Conservation (phyloP, 83 land plant species). For the Picea abies region DNA sequence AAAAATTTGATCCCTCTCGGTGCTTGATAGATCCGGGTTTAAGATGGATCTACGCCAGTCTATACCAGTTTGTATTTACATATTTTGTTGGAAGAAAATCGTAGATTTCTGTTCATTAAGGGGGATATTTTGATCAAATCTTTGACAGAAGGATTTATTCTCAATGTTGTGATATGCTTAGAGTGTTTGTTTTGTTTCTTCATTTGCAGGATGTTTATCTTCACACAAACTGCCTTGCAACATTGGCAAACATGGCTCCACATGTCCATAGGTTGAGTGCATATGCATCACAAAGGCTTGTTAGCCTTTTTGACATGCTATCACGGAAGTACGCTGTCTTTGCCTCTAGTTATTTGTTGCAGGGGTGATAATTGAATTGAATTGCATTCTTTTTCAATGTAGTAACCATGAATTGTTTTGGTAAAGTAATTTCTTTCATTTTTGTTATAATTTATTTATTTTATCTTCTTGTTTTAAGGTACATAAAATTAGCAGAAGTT, state of each 20-base stretch:
- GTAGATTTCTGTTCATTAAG: neutral
- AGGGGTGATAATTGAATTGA: neutral
- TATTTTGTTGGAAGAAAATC: neutral
- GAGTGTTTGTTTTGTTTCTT: neutral
- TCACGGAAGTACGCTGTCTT: conserved; percentile 75
- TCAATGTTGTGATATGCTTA: neutral
- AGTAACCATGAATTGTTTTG: neutral
- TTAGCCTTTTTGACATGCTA: conserved; percentile 95
- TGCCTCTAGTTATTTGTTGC: neutral
- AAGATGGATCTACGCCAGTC: no score
- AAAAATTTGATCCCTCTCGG: no score
- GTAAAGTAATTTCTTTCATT: neutral
- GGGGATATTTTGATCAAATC: neutral
- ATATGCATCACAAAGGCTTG: conserved; percentile 92
- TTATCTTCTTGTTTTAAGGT: conserved; percentile 40
- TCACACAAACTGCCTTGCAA: conserved; percentile 93
- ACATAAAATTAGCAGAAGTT: conserved; percentile 65
- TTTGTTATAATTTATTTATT: neutral
- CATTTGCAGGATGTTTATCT: conserved; percentile 80
- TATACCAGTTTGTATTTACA: neutral
- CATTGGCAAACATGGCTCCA: conserved; percentile 96
- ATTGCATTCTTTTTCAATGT: neutral
- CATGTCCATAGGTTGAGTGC: conserved; percentile 89
- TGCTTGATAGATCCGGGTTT: no score
- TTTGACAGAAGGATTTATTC: neutral